Percentiles rank a stretch among this genome's conserved stretches.
phyloP scores from a whole-genome alignment of 108 stramenopile species.

The Stephanodiscus minutulus region DNA sequence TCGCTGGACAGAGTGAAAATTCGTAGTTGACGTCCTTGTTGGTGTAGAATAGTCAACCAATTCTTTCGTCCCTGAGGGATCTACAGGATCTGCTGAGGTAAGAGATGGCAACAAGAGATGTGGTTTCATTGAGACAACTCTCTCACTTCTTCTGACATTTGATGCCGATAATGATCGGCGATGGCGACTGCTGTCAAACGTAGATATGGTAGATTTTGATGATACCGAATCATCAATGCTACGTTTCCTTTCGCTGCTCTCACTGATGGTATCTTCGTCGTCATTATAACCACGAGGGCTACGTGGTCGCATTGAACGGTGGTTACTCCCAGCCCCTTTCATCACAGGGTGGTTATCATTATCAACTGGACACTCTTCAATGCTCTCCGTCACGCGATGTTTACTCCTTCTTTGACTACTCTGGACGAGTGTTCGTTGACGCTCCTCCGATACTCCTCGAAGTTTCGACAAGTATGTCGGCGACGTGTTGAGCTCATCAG shows the following conservation, averaged over 20 bases:
- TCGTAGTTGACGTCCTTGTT: no score
- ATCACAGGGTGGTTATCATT: neutral
- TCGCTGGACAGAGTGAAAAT: neutral
- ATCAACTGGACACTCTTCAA: no score
- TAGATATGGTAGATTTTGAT: neutral
- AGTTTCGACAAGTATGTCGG: neutral
- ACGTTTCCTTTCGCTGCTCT: neutral
- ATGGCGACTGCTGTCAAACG: neutral
- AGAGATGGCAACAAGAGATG: constrained; percentile 11
- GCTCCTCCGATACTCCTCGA: neutral
- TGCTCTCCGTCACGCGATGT: no score
- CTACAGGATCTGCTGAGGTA: neutral
- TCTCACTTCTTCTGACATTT: neutral
- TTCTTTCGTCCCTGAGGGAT: neutral
- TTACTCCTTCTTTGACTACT: no score
- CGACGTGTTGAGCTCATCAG: neutral
- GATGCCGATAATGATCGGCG: neutral
- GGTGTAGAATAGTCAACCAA: no score
- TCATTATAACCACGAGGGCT: neutral
- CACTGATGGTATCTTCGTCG: neutral
- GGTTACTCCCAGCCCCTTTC: neutral
- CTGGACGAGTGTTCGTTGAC: neutral
- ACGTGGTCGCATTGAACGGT: neutral
- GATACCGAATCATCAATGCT: neutral
- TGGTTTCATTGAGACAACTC: neutral